Evolutionary conservation across 305 asterid species (phyloP).

Genomic region (Fraxinus xanthoxyloides): DNA sequence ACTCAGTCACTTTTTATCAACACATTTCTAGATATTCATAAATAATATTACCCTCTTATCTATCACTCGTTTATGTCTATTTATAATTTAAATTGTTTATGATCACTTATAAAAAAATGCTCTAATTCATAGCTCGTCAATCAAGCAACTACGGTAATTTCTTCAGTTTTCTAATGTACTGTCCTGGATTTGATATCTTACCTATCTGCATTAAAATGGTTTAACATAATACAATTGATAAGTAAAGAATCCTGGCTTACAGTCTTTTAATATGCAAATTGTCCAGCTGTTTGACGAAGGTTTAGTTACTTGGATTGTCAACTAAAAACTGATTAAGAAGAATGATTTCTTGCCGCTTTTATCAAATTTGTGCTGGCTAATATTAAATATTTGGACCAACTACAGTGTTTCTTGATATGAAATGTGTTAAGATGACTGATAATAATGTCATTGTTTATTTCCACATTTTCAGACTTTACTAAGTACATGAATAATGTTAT

Average conservation of each 20-base stretch:
- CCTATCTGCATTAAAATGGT: background rate
- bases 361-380: background rate
- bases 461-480: background rate
- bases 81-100: too few species aligned
- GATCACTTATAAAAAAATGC: background rate
- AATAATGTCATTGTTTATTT: background rate
- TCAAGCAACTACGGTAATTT: background rate
- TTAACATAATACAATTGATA: background rate
- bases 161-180: background rate
- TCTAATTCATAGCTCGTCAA: background rate
- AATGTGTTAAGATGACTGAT: background rate
- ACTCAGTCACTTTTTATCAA: too few species aligned
- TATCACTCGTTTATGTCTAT: too few species aligned
- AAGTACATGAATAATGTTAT: background rate
- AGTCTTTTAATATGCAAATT: background rate
- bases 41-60: background rate
- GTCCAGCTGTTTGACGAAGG: background rate
- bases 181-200: background rate
- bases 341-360: background rate
- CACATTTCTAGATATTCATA: too few species aligned
- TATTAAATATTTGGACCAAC: too few species aligned
- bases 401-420: background rate
- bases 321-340: background rate
- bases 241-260: background rate
- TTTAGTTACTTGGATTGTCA: background rate